Evolutionary conservation across 1,284 basidiomycete genomes (phyloP).

Genomic region (Fomes fomentarius): DNA sequence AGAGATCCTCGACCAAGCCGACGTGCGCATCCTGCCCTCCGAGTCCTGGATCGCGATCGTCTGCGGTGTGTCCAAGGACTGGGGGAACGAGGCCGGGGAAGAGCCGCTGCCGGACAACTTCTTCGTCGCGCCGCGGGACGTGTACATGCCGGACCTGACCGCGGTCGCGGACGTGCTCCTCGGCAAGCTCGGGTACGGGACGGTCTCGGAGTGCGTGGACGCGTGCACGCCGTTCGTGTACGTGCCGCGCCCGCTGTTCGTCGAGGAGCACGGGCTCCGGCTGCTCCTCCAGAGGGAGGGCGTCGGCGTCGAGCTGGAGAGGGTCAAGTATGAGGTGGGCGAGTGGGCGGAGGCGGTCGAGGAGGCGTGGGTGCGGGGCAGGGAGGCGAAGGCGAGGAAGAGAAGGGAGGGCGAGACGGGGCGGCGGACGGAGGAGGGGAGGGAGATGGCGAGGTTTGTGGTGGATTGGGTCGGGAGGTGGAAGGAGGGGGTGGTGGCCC

Average conservation of each 20-base stretch:
- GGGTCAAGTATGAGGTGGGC: conserved; percentile 66
- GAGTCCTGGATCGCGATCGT: conserved; percentile 77
- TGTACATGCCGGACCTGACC: conserved; percentile 82
- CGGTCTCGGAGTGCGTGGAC: conserved; percentile 74
- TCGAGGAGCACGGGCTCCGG: conserved; percentile 77
- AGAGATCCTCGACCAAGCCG: conserved; percentile 28
- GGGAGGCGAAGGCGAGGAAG: conserved; percentile 45
- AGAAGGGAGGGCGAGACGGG: conserved; percentile 44
- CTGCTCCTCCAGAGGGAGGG: conserved; percentile 62
- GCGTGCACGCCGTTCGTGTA: conserved; percentile 75
- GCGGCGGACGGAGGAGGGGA: conserved; percentile 45
- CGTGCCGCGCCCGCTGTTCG: conserved; percentile 76
- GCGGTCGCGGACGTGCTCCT: conserved; percentile 75
- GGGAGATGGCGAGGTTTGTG: conserved; percentile 51
- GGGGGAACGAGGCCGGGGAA: conserved; percentile 48
- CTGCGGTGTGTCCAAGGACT: conserved; percentile 69
- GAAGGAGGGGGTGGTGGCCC: conserved; percentile 26
- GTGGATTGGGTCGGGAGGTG: conserved; percentile 52
- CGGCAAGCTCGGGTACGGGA: conserved; percentile 78
- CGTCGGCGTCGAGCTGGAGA: conserved; percentile 65
- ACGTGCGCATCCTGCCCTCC: conserved; percentile 57
- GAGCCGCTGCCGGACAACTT: conserved; percentile 68
- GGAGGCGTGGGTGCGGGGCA: conserved; percentile 56
- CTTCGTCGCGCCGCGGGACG: conserved; percentile 72
- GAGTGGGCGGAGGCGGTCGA: conserved; percentile 65